Evolutionary conservation across 371 early-diverging fungal genomes (phyloP).

Genomic region (Mortierella sp.): DNA sequence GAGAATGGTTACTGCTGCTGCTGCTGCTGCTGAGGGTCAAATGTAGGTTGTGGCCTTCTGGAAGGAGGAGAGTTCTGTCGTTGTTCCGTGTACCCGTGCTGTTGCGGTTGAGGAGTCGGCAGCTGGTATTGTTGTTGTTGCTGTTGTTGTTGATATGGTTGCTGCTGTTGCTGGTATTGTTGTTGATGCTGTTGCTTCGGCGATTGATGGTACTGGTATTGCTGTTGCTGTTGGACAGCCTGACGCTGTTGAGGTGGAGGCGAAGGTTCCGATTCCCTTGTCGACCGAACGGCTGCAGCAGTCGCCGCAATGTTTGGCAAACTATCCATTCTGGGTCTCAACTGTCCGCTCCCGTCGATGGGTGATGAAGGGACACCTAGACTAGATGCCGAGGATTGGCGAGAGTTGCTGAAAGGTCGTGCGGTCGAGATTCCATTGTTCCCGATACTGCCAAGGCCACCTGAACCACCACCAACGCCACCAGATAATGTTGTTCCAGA

Average conservation of each 20-base stretch:
- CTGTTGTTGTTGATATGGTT: neutral
- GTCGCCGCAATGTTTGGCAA: conserved; percentile 1
- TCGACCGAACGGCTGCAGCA: neutral
- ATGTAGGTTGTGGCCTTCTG: neutral
- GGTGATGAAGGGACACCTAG: conserved; percentile 32
- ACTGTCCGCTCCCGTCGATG: conserved; percentile 22
- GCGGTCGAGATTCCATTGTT: neutral
- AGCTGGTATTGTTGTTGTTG: conserved; percentile 20
- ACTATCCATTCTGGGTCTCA: conserved; percentile 43
- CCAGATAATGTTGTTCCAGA: neutral
- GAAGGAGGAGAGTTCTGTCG: conserved; percentile 14
- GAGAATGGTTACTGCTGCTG: neutral
- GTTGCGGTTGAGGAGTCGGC: conserved; percentile 6
- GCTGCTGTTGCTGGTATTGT: neutral
- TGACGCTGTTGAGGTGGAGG: conserved; percentile 6
- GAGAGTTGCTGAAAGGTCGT: conserved; percentile 18
- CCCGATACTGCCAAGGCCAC: neutral
- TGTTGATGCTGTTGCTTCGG: neutral
- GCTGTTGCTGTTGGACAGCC: neutral
- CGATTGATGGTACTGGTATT: conserved; percentile 10
- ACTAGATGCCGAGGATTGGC: conserved; percentile 34
- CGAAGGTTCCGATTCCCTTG: neutral
- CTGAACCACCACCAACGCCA: neutral
- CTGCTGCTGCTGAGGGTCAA: conserved; percentile 16
- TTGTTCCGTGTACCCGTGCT: conserved; percentile 13